Percentiles rank a stretch among this genome's conserved stretches.
phyloP scores from a whole-genome alignment of 2,329 filamentous ascomycete species.

The Rhinocladiella similis region DNA sequence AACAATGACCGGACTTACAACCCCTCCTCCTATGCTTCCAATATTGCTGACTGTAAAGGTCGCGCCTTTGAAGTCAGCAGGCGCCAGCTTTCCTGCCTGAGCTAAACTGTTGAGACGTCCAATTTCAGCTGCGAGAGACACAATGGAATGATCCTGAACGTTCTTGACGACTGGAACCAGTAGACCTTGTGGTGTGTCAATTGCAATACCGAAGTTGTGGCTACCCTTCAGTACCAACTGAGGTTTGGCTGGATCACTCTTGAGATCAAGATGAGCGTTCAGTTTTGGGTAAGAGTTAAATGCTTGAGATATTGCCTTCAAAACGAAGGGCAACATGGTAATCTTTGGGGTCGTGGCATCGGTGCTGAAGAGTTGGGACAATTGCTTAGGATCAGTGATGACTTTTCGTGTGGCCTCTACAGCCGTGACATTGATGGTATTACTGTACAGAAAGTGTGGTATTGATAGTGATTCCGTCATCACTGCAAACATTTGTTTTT shows the following conservation, averaged over 20 bases:
- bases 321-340: conserved; percentile 88
- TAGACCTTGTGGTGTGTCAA: conserved; percentile 86
- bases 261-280: conserved; percentile 77
- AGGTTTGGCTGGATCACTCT: conserved; percentile 61
- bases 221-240: conserved; percentile 73
- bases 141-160: conserved; percentile 72
- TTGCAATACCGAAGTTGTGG: conserved; percentile 93
- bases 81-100: conserved; percentile 68
- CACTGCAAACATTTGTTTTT: conserved; percentile 92
- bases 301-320: conserved; percentile 89
- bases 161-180: conserved; percentile 89
- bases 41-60: conserved; percentile 97
- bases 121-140: conserved; percentile 76
- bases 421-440: conserved; percentile 78
- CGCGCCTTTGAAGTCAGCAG: conserved; percentile 76
- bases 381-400: conserved; percentile 45
- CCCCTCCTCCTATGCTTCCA: conserved; percentile 88
- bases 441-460: conserved; percentile 92
- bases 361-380: conserved; percentile 54
- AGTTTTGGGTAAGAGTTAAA: conserved; percentile 79
- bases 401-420: conserved; percentile 66
- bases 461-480: conserved; percentile 92
- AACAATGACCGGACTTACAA: conserved; percentile 86
- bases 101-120: conserved; percentile 71
- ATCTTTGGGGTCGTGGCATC: conserved; percentile 40